Percentiles rank a stretch among this genome's conserved stretches.
These are phyloP conservation scores for carrot (Daucus carota) DNA, from an alignment of 129 eudicot species.

Conservation along the genomic window DH1_v3.0 NC_030389.2:43843001-43843500, in stretches of 20 bases:
- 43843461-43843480: neutral
- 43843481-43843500: too few relatives aligned
- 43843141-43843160: conserved; percentile 46
- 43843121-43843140: conserved; percentile 42
- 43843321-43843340: neutral
- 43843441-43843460: neutral
- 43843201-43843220: conserved; percentile 78
- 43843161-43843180: conserved; percentile 55
- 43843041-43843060: conserved; percentile 29
- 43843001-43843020: conserved; percentile 74
- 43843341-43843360: neutral
- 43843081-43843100: conserved; percentile 26
- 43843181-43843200: conserved; percentile 61
- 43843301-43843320: neutral
- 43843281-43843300: neutral
- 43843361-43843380: neutral
- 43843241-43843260: conserved; percentile 52
- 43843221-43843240: conserved; percentile 86
- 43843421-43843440: neutral
- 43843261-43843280: neutral
- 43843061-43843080: conserved; percentile 35
- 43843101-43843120: conserved; percentile 95
- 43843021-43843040: conserved; percentile 71
- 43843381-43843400: neutral
- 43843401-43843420: neutral